Base-by-base conservation (phyloP, 2,329 filamentous ascomycete genomes). In the Aspergillus eucalypticola region DNA sequence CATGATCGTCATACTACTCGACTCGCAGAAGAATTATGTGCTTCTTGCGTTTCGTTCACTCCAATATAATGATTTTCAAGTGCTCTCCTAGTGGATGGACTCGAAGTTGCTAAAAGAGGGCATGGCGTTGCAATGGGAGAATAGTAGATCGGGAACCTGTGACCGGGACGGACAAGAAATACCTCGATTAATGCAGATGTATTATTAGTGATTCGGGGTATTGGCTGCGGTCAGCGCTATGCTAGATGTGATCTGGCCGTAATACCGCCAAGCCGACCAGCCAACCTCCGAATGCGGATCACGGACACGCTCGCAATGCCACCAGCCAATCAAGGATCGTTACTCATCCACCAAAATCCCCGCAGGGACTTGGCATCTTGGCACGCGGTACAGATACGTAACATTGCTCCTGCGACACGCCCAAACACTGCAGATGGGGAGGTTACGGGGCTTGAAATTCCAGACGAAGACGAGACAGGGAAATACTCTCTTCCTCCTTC, bases 321-420 rank as follows among this genome's bases (percentile, higher is more conserved):
- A 19, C 27, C 10, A 55, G 13, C 64, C 63, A 67, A 66, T 66
- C 8, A 60, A 3, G 2, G 5, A 1, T n/a, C 29, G 11, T 1
- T 15, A 6, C 5, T 8, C 39, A 23, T 49, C 23, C 35, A 49
- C 27, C 19, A 27, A 61, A 62, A 61, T 62, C 64, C 63, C 66
- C 63, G 61, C 58, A 65, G 50, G 13, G 25, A 2, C 66, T 67
- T 68, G 66, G 66, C 66, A 49, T 23, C 66, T 68, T 68, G 66
- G 66, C 64, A 35, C 39, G 6, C 41, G 8, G 51, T 64, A 53
- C 55, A 35, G 61, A 53, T 58, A 60, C 50, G 44, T 63, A 54
- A 61, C 44, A 49, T 49, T 15, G 21, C 23, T 49, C 10, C 54
- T 50, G 44, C 21, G 19, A 25, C 38, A 44, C 41, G 10, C 21